Conservation (phyloP, 805 yeast species). For the Cyberlindnera suaveolens region DNA sequence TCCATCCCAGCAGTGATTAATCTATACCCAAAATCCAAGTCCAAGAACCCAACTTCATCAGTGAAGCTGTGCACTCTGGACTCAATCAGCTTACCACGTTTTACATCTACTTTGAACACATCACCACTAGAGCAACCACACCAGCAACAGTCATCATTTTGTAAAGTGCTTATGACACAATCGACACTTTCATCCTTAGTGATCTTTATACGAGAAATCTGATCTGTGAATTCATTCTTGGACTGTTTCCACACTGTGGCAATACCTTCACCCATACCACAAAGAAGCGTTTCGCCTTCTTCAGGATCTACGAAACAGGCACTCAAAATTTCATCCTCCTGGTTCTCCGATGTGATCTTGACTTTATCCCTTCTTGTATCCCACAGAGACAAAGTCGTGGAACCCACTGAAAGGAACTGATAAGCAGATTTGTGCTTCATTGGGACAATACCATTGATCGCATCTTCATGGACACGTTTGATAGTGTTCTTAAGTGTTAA, state of each 20-base stretch:
- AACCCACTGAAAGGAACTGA: slow-evolving; percentile 74
- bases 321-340: slow-evolving; percentile 85
- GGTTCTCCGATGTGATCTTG: slow-evolving; percentile 70
- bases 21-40: slow-evolving; percentile 76
- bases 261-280: slow-evolving; percentile 90
- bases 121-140: slow-evolving; percentile 77
- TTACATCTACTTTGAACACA: slow-evolving; percentile 60
- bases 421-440: slow-evolving; percentile 68
- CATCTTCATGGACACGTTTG: slow-evolving; percentile 61
- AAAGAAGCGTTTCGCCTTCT: slow-evolving; percentile 57
- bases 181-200: slow-evolving; percentile 70
- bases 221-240: slow-evolving; percentile 67
- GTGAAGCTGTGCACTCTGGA: slow-evolving; percentile 56
- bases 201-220: slow-evolving; percentile 67
- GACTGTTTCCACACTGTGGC: slow-evolving; percentile 80
- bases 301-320: slow-evolving; percentile 63
- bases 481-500: slow-evolving; percentile 46
- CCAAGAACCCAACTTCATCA: slow-evolving; percentile 76
- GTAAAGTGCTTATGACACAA: slow-evolving; percentile 39
- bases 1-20: slow-evolving; percentile 83
- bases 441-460: slow-evolving; percentile 67
- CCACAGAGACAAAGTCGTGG: slow-evolving; percentile 71
- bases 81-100: slow-evolving; percentile 57
- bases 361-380: slow-evolving; percentile 57
- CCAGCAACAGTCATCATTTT: slow-evolving; percentile 53